Base-by-base conservation (phyloP, 352 stramenopile genomes). In the Phytophthora cactorum region DNA sequence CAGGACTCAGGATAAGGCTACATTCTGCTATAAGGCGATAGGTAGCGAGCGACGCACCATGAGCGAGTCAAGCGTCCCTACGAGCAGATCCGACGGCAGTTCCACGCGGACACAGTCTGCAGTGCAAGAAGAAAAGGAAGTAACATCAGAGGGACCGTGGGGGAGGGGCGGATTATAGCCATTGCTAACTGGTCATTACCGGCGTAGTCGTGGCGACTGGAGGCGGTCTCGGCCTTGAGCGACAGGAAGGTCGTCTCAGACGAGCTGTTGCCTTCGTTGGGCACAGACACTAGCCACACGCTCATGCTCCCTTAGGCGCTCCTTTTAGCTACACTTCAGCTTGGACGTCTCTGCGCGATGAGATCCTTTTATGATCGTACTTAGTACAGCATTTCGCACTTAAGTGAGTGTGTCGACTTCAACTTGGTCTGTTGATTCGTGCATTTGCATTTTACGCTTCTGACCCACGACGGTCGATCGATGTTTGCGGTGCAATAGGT, bases 31-130 rank as follows among this genome's bases (percentile, higher is more conserved):
- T 12, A 11, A 39, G 15, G 14, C 11, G 1, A 39, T 27, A 17
- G n/a, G 9, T 7, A 45, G 14, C 6, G 41, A 10, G 4, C 5
- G n/a, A 70, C 58, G 49, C 22, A 95, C 86, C 97, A 99, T 99
- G 27, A 99, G 90, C 64, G 89, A 98, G 78, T 99, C 97, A 34
- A 99, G 82, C 31, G 97, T 99, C 9, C 97, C 97, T 12, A 99
- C 96, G 34, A 98, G 90, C 64, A 99, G 81, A 57, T 97, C 96
- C 14, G 85, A 92, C 34, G 97, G 97, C 43, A 99, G 72, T 50
- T 97, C 89, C 50, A 98, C 91, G 15, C 89, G 84, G 57, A 88
- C 86, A 54, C 85, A 90, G 54, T 97, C 88, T 83, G 47, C 17
- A 47, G 8, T 36, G 28, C 22, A 56, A 22, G 14, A 51, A 14